Evolutionary conservation across 1,284 basidiomycete genomes (phyloP).

Genomic region (Ganoderma sinense): DNA sequence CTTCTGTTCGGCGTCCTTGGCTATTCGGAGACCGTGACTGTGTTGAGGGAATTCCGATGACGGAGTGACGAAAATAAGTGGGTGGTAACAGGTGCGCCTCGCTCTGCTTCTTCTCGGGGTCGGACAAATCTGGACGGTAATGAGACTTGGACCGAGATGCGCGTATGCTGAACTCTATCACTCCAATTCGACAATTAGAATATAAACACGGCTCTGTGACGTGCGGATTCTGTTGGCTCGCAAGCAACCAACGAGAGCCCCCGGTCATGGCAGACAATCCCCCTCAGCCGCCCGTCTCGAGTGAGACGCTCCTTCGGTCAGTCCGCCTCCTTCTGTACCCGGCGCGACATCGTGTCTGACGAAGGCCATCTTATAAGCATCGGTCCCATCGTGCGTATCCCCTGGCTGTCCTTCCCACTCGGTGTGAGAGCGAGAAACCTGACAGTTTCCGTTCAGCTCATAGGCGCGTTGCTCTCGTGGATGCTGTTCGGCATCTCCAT

Average conservation of each 20-base stretch:
- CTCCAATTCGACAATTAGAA: background rate
- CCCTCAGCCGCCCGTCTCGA: slow-evolving; percentile 15
- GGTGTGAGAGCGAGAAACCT: background rate
- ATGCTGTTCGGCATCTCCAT: slow-evolving; percentile 15
- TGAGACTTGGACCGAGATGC: slow-evolving; percentile 1
- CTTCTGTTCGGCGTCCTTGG: background rate
- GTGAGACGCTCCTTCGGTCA: slow-evolving; percentile 15
- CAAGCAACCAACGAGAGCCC: background rate
- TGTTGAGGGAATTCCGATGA: background rate
- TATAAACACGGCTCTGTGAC: background rate
- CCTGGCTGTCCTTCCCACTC: background rate
- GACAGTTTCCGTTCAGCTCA: slow-evolving; percentile 10
- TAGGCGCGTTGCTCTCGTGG: slow-evolving; percentile 18
- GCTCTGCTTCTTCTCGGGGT: background rate
- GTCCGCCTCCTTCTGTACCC: background rate
- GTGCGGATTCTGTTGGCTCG: background rate
- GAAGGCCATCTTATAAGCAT: slow-evolving; percentile 1
- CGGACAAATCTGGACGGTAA: background rate
- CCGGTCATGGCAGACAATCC: slow-evolving; percentile 9
- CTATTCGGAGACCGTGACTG: background rate
- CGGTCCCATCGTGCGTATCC: slow-evolving; percentile 13
- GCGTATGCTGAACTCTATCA: slow-evolving; percentile 1
- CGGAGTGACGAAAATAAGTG: background rate
- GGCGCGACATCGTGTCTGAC: background rate
- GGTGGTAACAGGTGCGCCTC: background rate